Conservation (phyloP, 1,284 basidiomycete species). For the Apiotrichum siamense region DNA sequence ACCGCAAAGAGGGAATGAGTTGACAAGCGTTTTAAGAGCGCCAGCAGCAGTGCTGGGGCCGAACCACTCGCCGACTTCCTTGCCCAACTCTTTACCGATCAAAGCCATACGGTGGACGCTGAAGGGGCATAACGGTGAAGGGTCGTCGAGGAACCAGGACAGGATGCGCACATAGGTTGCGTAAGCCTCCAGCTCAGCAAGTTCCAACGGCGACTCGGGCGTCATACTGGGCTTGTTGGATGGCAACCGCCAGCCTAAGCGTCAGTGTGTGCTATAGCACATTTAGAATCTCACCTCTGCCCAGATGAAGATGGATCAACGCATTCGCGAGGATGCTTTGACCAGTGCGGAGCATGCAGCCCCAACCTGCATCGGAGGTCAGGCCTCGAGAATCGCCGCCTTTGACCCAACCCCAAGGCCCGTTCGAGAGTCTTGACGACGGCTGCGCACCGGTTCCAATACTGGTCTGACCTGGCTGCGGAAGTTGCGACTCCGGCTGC, state of each 20-base stretch:
- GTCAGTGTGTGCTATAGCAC: background rate
- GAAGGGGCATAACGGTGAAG: slow-evolving; percentile 81
- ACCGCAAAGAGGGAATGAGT: slow-evolving; percentile 71
- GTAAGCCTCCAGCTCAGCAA: slow-evolving; percentile 33
- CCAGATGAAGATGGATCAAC: slow-evolving; percentile 72
- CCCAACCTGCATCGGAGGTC: slow-evolving; percentile 95
- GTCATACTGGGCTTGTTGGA: slow-evolving; percentile 13
- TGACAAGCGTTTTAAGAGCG: slow-evolving; percentile 80
- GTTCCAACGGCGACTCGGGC: slow-evolving; percentile 18
- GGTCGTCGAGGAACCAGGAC: slow-evolving; percentile 92
- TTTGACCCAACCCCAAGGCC: slow-evolving; percentile 47
- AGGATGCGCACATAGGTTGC: slow-evolving; percentile 74
- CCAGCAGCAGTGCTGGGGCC: slow-evolving; percentile 95
- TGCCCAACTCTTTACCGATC: slow-evolving; percentile 89
- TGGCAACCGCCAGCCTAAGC: slow-evolving; percentile 69
- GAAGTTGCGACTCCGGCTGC: background rate
- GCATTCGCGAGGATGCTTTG: slow-evolving; percentile 89
- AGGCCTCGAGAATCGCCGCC: slow-evolving; percentile 64
- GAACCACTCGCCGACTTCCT: slow-evolving; percentile 96
- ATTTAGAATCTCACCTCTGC: slow-evolving; percentile 62
- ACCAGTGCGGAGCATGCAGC: slow-evolving; percentile 93
- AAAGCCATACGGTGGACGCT: slow-evolving; percentile 94
- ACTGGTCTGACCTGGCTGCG: background rate
- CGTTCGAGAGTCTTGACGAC: slow-evolving; percentile 13
- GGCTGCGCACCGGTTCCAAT: background rate